A percentile compares a stretch with the other conserved stretches of the same genome.
Conservation (phyloP, 148 eudicot genomes). For the Fallopia convolvulus region DNA sequence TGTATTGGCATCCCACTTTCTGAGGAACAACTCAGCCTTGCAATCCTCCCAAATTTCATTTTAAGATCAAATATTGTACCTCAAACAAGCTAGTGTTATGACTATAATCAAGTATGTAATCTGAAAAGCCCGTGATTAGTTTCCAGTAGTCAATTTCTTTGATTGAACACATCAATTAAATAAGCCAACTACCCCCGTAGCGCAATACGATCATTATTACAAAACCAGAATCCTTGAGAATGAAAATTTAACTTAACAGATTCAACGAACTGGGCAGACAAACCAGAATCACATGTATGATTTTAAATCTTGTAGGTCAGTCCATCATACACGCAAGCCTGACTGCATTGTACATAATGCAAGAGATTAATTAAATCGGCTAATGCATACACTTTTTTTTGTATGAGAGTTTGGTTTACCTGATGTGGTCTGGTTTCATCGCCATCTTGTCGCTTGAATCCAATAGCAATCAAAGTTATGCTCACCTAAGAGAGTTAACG, state of each 20-base stretch:
- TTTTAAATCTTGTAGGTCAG: no score
- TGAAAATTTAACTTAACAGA: no score
- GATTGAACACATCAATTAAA: no score
- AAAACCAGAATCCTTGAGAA: no score
- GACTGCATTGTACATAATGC: constrained; percentile 28
- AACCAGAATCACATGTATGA: no score
- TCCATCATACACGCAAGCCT: no score
- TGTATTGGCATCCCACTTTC: neutral
- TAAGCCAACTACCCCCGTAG: no score
- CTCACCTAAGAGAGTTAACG: constrained; percentile 57
- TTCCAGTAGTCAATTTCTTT: neutral
- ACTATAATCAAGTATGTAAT: neutral
- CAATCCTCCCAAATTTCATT: neutral
- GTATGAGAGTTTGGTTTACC: constrained; percentile 27
- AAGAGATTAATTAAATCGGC: neutral
- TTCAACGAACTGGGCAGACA: no score
- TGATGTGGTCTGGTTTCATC: constrained; percentile 50
- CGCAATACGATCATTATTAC: no score
- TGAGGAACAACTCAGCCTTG: neutral
- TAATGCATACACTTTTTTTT: neutral
- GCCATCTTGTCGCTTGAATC: constrained; percentile 71
- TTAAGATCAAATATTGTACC: neutral
- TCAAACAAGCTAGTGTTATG: neutral
- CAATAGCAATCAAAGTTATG: constrained; percentile 73
- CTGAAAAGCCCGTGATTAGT: neutral